Conservation (phyloP, 768 basidiomycete species). For the Favolaschia claudopus region DNA sequence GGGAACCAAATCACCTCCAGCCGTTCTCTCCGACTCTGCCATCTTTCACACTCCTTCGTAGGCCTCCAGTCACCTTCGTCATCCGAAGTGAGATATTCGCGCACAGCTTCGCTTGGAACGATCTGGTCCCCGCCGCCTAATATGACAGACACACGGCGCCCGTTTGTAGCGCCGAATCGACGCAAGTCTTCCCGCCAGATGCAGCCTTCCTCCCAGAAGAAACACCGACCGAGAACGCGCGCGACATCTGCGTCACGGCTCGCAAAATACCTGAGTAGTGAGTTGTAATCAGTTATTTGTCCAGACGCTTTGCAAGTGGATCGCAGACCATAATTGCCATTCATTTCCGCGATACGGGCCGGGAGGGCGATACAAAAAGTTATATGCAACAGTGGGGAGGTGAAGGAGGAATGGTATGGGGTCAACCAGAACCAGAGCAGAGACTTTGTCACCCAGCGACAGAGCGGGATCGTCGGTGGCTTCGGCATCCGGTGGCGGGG, state of each 20-base stretch:
- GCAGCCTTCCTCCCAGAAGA: conserved; percentile 72
- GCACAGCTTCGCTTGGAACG: conserved; percentile 43
- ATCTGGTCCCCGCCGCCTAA: conserved; percentile 51
- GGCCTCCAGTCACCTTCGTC: conserved; percentile 20
- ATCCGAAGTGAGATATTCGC: conserved; percentile 45
- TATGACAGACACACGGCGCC: conserved; percentile 41
- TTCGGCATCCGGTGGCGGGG: conserved; percentile 21
- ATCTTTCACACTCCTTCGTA: conserved; percentile 31
- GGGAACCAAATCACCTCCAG: conserved; percentile 49
- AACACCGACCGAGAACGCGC: conserved; percentile 62
- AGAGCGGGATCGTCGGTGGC: conserved; percentile 19
- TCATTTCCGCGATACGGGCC: conserved; percentile 53
- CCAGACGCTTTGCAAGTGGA: too few relatives aligned
- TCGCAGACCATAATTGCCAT: conserved; percentile 74
- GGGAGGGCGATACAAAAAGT: conserved; percentile 70
- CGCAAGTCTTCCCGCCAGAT: conserved; percentile 66
- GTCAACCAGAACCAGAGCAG: conserved; percentile 61
- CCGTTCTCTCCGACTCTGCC: conserved; percentile 24
- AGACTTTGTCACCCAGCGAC: conserved; percentile 42
- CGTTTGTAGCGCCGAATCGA: conserved; percentile 26
- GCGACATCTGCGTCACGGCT: conserved; percentile 70
- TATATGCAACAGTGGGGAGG: conserved; percentile 66
- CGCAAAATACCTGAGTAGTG: too few relatives aligned
- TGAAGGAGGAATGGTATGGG: conserved; percentile 73
- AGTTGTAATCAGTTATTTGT: too few relatives aligned